Conservation (phyloP, 129 eudicot genomes). For the Flaveria bidentis region DNA sequence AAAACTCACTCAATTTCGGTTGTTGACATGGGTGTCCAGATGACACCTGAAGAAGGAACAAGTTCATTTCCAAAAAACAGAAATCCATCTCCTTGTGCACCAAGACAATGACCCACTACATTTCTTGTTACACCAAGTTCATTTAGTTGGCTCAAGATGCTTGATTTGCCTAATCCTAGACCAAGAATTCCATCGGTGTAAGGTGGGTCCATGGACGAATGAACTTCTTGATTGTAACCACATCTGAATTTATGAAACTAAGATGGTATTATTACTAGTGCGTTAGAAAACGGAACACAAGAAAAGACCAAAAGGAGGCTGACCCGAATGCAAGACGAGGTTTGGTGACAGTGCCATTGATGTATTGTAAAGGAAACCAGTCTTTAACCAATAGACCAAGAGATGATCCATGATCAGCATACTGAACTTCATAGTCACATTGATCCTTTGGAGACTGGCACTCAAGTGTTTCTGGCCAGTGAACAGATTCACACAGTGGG, state of each 20-base stretch:
- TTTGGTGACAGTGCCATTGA: constrained; percentile 50
- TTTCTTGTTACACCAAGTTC: constrained; percentile 62
- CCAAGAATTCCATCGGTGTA: constrained; percentile 95
- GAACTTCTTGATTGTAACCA: constrained; percentile 91
- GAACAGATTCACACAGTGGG: constrained; percentile 69
- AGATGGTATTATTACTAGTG: background rate
- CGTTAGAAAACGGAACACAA: background rate
- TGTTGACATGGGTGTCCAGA: constrained; percentile 70
- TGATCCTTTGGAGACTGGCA: constrained; percentile 66
- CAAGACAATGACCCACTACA: constrained; percentile 86
- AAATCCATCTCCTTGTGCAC: constrained; percentile 83
- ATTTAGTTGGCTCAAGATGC: constrained; percentile 68
- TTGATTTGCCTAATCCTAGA: constrained; percentile 75
- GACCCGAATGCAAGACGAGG: constrained; percentile 86
- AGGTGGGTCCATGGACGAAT: constrained; percentile 54
- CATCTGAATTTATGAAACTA: constrained; percentile 57
- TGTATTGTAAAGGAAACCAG: constrained; percentile 54
- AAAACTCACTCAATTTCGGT: constrained; percentile 55
- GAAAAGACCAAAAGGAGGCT: constrained; percentile 12
- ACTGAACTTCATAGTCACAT: constrained; percentile 82
- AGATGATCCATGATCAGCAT: constrained; percentile 87
- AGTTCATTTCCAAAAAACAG: constrained; percentile 79
- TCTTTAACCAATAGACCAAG: constrained; percentile 82
- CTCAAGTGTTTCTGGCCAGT: constrained; percentile 46
- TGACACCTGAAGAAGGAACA: constrained; percentile 63